Conservation (phyloP, 2,329 filamentous ascomycete genomes). For the Venturia asperata region DNA sequence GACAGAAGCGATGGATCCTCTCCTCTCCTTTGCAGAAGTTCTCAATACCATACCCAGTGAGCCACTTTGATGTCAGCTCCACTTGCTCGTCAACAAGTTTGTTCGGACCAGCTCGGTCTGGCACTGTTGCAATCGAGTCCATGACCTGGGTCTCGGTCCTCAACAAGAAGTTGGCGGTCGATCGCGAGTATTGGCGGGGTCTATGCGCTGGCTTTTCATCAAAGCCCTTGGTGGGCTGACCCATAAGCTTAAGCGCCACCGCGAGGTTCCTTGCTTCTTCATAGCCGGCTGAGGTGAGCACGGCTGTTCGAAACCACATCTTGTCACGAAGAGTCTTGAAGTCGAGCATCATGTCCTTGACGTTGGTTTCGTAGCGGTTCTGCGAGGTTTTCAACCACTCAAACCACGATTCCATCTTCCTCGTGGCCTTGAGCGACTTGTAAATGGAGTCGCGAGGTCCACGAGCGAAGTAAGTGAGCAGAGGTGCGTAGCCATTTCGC, state of each 20-base stretch:
- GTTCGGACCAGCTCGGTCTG: constrained; percentile 82
- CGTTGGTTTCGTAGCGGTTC: constrained; percentile 65
- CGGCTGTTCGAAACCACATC: constrained; percentile 97
- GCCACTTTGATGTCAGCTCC: constrained; percentile 74
- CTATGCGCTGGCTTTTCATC: constrained; percentile 35
- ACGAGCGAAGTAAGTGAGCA: constrained; percentile 67
- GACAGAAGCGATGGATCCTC: constrained; percentile 85
- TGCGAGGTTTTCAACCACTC: constrained; percentile 78
- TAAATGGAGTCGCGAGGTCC: constrained; percentile 63
- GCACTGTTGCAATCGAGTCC: constrained; percentile 74
- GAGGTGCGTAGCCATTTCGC: constrained; percentile 61
- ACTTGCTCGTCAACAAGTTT: constrained; percentile 96
- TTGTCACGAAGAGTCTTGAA: constrained; percentile 78
- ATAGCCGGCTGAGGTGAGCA: constrained; percentile 81
- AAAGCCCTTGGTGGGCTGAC: constrained; percentile 42
- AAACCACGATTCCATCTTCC: constrained; percentile 74
- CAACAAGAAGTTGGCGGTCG: constrained; percentile 57
- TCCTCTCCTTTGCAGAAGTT: constrained; percentile 96
- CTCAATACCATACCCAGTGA: constrained; percentile 73
- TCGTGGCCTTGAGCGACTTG: constrained; percentile 63
- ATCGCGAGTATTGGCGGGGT: constrained; percentile 38
- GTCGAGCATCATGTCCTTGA: constrained; percentile 67
- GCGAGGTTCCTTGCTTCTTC: constrained; percentile 82
- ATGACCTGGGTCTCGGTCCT: constrained; percentile 79
- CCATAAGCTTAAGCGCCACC: constrained; percentile 86